Base-by-base conservation (phyloP, 371 early-diverging fungal species). In the Mucor sp. region DNA sequence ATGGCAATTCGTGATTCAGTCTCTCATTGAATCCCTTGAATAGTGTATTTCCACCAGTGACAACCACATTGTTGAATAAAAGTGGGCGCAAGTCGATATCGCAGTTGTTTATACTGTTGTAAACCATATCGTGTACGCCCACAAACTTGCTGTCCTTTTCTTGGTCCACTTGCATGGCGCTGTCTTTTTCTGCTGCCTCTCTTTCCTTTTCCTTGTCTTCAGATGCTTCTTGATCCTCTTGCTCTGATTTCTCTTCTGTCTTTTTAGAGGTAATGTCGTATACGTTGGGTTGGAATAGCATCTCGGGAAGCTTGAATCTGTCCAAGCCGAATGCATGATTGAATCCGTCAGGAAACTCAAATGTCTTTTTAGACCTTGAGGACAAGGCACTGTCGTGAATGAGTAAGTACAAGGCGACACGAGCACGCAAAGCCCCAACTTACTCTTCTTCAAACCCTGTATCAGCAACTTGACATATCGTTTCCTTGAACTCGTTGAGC, bases 261-360 rank as follows among this genome's bases (percentile, higher is more conserved):
- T 57, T 57, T 15, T n/a, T 28, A 2, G 17, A 4, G 19, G 30
- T 3, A 57, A 8, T 17, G 28, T 57, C 21, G 8, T 57, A 33
- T 32, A 57, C 33, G 19, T 57, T 12, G n/a, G 62, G 66, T 7
- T 70, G 55, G 78, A 97, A 98, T 63, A 99, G 74, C 17, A 90
- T 83, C 74, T 99, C 99, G 1, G 95, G 91, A 11, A 90, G 68
- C 63, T 83, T 82, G 74, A 89, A 97, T 25, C 99, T 87, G 61
- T 94, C 92, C 7, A 84, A 66, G 27, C 93, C 94, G 77, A 95
- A 92, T 17, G 85, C 75, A 66, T 86, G 79, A 73, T 95, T 97
- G 79, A 91, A 98, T 21, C 99, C 99, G 69, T 95, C 93, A 35
- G 97, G 94, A 67, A 99, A 96, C 80, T 99, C 99, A 69, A 90